Evolutionary conservation across 108 stramenopile species (phyloP).

Genomic region (Mediolabrus comicus): DNA sequence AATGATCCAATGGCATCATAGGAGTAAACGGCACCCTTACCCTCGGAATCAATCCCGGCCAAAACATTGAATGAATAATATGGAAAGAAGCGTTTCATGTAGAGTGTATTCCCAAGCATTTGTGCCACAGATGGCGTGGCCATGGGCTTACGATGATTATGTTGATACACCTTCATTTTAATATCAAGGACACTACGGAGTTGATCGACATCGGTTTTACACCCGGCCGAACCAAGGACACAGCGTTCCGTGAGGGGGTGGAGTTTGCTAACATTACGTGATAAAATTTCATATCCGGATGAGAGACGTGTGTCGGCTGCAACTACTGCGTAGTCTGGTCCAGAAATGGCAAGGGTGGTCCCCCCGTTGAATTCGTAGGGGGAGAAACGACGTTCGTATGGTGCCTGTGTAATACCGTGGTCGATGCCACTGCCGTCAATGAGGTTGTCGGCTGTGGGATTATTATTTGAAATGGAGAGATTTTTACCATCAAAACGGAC

Average conservation of each 20-base stretch:
- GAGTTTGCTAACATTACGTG: constrained; percentile 84
- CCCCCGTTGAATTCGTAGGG: constrained; percentile 94
- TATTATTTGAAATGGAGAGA: constrained; percentile 14
- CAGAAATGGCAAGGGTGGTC: constrained; percentile 89
- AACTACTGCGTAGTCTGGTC: constrained; percentile 92
- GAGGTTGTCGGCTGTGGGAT: constrained; percentile 8
- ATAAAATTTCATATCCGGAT: constrained; percentile 92
- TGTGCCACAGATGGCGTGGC: constrained; percentile 92
- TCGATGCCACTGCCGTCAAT: constrained; percentile 51
- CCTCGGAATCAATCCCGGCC: constrained; percentile 95
- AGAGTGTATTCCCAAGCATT: constrained; percentile 93
- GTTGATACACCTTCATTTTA: constrained; percentile 87
- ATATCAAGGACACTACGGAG: constrained; percentile 89
- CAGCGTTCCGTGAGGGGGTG: constrained; percentile 81
- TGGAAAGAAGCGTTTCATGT: constrained; percentile 98
- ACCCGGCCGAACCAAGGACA: constrained; percentile 93
- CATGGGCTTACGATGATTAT: constrained; percentile 95
- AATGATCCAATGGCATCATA: constrained; percentile 98
- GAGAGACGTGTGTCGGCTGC: constrained; percentile 95
- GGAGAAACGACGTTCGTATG: constrained; percentile 83
- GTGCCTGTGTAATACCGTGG: constrained; percentile 78
- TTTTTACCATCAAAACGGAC: constrained; percentile 42
- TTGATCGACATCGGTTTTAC: constrained; percentile 96
- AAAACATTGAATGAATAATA: constrained; percentile 98
- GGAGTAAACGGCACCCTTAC: constrained; percentile 94